These are phyloP conservation scores for Hypoxylon sp. DNA, from an alignment of 2,329 filamentous ascomycete species.

Conservation along the genomic window DNA sequence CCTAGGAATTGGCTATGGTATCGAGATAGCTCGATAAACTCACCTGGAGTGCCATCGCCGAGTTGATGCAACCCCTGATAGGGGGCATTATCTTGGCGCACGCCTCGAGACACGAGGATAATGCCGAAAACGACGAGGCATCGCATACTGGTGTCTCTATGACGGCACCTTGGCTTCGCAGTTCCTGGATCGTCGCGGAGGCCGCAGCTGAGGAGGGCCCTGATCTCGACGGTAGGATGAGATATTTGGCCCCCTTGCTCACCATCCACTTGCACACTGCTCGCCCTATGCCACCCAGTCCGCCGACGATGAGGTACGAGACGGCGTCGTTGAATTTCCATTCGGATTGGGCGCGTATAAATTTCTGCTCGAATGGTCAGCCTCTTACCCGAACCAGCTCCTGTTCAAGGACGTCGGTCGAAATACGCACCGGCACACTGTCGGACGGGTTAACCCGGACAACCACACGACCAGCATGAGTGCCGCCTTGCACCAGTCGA, in stretches of 20 bases:
- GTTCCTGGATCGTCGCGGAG: background rate
- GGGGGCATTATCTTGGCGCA: constrained; percentile 9
- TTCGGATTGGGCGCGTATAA: too few relatives aligned
- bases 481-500: constrained; percentile 19
- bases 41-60: background rate
- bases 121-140: background rate
- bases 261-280: constrained; percentile 36
- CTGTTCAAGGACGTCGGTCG: too few relatives aligned
- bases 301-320: constrained; percentile 24
- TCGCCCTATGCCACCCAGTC: constrained; percentile 29
- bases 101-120: constrained; percentile 1
- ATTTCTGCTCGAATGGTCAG: too few relatives aligned
- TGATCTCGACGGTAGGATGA: constrained; percentile 35
- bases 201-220: constrained; percentile 11
- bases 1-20: background rate
- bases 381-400: too few relatives aligned
- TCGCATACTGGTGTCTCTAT: constrained; percentile 12
- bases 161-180: background rate
- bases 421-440: too few relatives aligned
- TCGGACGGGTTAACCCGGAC: background rate
- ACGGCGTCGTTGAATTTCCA: constrained; percentile 19
- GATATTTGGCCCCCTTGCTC: constrained; percentile 27
- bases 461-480: constrained; percentile 18
- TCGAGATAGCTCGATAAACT: background rate
- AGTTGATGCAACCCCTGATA: background rate